Evolutionary conservation across 345 rosid species (phyloP).

Genomic region (Abelmoschus esculentus): DNA sequence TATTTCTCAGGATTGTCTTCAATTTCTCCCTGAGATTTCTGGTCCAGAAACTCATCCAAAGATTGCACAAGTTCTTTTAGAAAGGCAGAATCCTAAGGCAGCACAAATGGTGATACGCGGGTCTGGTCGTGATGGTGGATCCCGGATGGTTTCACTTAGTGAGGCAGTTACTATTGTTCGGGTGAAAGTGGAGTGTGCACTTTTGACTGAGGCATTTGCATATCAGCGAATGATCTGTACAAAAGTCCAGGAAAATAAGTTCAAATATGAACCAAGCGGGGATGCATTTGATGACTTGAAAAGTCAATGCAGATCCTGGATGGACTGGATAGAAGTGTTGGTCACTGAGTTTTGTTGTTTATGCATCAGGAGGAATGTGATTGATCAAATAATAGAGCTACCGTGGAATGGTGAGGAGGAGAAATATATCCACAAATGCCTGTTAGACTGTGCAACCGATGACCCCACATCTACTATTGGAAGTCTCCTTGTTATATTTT

Average conservation of each 20-base stretch:
- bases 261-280: slow-evolving; percentile 32
- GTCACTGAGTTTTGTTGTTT: slow-evolving; percentile 86
- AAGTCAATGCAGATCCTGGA: slow-evolving; percentile 47
- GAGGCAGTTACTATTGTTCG: slow-evolving; percentile 86
- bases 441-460: slow-evolving; percentile 60
- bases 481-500: slow-evolving; percentile 74
- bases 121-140: slow-evolving; percentile 78
- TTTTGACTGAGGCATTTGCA: slow-evolving; percentile 84
- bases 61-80: slow-evolving; percentile 82
- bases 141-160: slow-evolving; percentile 49
- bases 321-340: slow-evolving; percentile 67
- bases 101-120: slow-evolving; percentile 91
- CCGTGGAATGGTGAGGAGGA: slow-evolving; percentile 91
- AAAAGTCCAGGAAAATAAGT: slow-evolving; percentile 54
- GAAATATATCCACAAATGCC: slow-evolving; percentile 69
- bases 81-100: slow-evolving; percentile 71
- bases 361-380: slow-evolving; percentile 77
- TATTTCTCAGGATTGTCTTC: slow-evolving; percentile 67
- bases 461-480: slow-evolving; percentile 74
- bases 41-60: slow-evolving; percentile 81
- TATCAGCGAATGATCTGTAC: slow-evolving; percentile 73
- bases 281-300: slow-evolving; percentile 30
- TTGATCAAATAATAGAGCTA: slow-evolving; percentile 78
- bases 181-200: slow-evolving; percentile 86
- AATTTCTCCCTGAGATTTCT: slow-evolving; percentile 85